Base-by-base conservation (phyloP, 441 rosid genomes). In the Erodium chrysanthum region DNA sequence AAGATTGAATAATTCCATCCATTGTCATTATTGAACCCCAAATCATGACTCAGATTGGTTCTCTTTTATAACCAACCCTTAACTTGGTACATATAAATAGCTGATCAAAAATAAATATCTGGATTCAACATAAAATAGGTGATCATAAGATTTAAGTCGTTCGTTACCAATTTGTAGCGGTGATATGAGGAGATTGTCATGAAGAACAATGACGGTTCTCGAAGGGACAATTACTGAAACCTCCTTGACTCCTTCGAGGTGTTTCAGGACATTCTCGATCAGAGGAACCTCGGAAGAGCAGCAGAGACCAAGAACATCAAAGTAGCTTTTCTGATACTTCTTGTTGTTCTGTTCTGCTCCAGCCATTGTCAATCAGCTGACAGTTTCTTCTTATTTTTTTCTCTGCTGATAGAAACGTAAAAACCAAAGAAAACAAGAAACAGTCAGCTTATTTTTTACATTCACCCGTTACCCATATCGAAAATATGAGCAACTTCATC, bases 271-370 rank as follows among this genome's bases (percentile, higher is more conserved):
- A 27, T 76, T 86, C 70, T 91, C 96, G 0, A 93, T 70, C 72
- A 91, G 18, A 7, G 98, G 86, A 71, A 88, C 86, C 70, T 93
- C 98, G 4, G 97, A 91, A 0, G 98, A 78, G 69, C 98, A 93
- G 64, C 98, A 93, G 0, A 93, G 70, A 11, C 98, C 98, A 52
- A 87, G 44, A 18, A 93, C 97, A 66, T 93, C 98, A 18, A 90
- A 88, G 76, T 93, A 90, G 78, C 89, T 93, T 61, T 86, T 92
- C 62, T 84, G 48, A 27, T 27, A 27, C 29, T 27, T 27, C 40
- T 5, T 35, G 0, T 35, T 35, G 40, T 5, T 40, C 2, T 40
- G 12, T 8, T 40, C 46, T 9, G 46, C 46, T 40, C 46, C 46
- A 9, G 12, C 46, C 46, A 40, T 40, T 40, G 12, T 40, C 1